phyloP scores from a whole-genome alignment of 1,284 basidiomycete species.

The Ustilago hordei region DNA sequence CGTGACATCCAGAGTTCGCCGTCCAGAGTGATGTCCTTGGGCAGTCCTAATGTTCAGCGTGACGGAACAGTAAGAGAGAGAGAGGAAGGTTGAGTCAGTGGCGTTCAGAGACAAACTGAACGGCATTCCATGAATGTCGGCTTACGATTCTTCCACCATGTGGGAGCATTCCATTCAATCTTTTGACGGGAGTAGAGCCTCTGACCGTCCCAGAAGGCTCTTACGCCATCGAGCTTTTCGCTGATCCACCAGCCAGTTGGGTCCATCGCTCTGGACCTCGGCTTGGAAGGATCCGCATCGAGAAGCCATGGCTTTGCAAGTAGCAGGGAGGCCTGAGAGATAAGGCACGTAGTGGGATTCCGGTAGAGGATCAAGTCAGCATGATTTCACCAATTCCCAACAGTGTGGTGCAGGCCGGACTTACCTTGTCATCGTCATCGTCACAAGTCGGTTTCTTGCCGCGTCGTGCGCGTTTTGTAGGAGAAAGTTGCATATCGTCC shows the following conservation, averaged over 20 bases:
- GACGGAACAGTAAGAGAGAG: not conserved
- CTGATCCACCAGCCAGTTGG: slow-evolving; percentile 78
- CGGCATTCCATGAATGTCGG: slow-evolving; percentile 10
- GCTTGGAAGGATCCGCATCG: slow-evolving; percentile 70
- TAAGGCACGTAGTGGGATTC: too few relatives aligned
- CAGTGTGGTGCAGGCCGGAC: not conserved
- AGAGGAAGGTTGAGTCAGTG: not conserved
- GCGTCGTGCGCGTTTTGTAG: slow-evolving; percentile 29
- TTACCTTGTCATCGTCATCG: slow-evolving; percentile 35
- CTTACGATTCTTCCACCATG: slow-evolving; percentile 76
- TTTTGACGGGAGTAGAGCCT: slow-evolving; percentile 75
- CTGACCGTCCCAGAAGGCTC: slow-evolving; percentile 76
- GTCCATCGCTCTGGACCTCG: slow-evolving; percentile 69
- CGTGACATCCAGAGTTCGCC: slow-evolving; percentile 72
- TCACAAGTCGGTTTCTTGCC: slow-evolving; percentile 10
- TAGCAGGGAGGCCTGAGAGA: slow-evolving; percentile 69
- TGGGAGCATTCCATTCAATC: slow-evolving; percentile 76
- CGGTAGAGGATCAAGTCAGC: not conserved
- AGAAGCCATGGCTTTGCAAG: slow-evolving; percentile 77
- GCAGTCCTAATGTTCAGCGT: slow-evolving; percentile 72
- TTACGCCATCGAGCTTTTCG: slow-evolving; percentile 72
- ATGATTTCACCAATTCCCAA: not conserved
- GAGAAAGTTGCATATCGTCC: slow-evolving; percentile 27
- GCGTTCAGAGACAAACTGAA: not conserved
- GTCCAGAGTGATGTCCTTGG: slow-evolving; percentile 75